Evolutionary conservation across 1,284 basidiomycete genomes (phyloP).

Genomic region (Grifola frondosa): DNA sequence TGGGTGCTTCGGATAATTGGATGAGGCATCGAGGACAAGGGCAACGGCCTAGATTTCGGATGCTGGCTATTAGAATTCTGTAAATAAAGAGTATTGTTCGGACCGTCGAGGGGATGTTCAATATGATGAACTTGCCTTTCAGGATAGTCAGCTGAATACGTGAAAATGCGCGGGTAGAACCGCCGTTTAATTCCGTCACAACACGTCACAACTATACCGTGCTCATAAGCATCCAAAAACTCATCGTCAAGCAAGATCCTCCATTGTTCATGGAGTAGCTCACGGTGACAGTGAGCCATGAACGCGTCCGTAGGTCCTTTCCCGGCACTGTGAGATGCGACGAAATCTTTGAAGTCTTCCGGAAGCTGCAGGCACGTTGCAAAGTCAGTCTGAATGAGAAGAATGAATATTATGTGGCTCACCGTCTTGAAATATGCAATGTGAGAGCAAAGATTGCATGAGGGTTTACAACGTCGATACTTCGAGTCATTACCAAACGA

Average conservation of each 20-base stretch:
- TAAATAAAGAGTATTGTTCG: background rate
- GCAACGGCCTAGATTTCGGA: conserved; percentile 16
- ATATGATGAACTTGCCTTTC: conserved; percentile 18
- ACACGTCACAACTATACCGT: conserved; percentile 23
- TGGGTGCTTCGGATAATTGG: conserved; percentile 10
- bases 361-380: too few species aligned
- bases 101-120: too few species aligned
- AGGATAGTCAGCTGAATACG: conserved; percentile 34
- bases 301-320: background rate
- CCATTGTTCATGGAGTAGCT: conserved; percentile 24
- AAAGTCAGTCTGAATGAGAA: too few species aligned
- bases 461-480: conserved; percentile 20
- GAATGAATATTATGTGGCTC: conserved; percentile 4
- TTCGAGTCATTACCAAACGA: conserved; percentile 32
- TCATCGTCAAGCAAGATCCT: conserved; percentile 21
- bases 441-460: conserved; percentile 16
- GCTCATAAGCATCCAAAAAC: conserved; percentile 21
- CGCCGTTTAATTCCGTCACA: conserved; percentile 16
- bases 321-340: background rate
- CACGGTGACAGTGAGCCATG: conserved; percentile 21
- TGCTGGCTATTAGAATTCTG: conserved; percentile 20
- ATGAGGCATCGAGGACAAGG: conserved; percentile 35
- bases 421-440: conserved; percentile 28
- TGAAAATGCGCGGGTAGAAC: conserved; percentile 22
- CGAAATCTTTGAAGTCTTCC: background rate